These are phyloP conservation scores for Porodaedalea pini DNA, from an alignment of 1,284 basidiomycete species.

Conservation along the genomic window DNA sequence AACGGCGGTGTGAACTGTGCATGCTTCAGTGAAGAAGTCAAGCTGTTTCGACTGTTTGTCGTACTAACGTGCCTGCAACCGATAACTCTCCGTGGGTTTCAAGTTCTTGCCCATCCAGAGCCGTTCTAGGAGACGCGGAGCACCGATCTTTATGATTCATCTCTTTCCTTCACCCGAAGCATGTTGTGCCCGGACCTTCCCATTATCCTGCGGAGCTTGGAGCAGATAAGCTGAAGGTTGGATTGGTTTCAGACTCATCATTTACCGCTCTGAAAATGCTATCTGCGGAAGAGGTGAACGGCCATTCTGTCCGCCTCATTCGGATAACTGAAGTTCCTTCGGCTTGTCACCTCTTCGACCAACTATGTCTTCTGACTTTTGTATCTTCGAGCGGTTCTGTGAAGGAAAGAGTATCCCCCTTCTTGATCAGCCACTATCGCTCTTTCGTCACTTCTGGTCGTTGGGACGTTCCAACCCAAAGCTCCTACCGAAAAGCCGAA, in stretches of 20 bases:
- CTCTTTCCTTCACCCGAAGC: neutral
- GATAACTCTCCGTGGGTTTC: neutral
- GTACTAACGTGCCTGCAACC: neutral
- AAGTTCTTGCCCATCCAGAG: neutral
- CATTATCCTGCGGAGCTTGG: neutral
- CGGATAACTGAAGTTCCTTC: neutral
- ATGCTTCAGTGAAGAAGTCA: too few relatives aligned
- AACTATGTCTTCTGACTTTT: neutral
- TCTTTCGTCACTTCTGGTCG: neutral
- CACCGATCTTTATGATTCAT: neutral
- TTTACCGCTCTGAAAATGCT: neutral
- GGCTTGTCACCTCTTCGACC: neutral
- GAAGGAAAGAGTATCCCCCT: neutral
- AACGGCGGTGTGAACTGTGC: neutral
- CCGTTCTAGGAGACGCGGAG: neutral
- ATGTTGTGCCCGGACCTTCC: neutral
- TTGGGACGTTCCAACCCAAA: neutral
- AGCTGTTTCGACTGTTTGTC: neutral
- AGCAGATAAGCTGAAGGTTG: neutral
- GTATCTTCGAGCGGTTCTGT: neutral
- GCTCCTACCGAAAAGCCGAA: neutral
- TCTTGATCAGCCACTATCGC: neutral
- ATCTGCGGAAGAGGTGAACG: neutral
- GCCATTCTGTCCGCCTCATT: neutral
- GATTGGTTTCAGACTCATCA: neutral